A percentile compares a stretch with the other conserved stretches of the same genome.
phyloP scores from a whole-genome alignment of 306 rosid genomes.

The Gillenia trifoliata region DNA sequence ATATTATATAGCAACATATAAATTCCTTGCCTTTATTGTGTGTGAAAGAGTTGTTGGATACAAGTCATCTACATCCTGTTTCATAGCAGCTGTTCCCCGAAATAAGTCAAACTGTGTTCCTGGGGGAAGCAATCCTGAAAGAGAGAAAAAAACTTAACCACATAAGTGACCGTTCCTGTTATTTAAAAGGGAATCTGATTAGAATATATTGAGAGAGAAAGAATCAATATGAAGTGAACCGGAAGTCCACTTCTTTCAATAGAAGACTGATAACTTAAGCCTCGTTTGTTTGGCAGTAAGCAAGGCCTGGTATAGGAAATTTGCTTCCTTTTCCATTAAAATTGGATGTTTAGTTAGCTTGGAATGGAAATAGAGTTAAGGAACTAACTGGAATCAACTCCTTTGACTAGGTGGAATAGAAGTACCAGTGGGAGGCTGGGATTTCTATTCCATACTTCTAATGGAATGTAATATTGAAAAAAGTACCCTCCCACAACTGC shows the following conservation, averaged over 20 bases:
- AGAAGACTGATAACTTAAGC: neutral
- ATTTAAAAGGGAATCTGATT: neutral
- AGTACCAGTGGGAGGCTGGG: neutral
- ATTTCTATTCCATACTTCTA: no score
- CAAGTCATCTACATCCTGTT: conserved; percentile 96
- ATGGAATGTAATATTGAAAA: no score
- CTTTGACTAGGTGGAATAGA: neutral
- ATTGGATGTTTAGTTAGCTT: neutral
- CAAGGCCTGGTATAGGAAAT: neutral
- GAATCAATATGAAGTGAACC: neutral
- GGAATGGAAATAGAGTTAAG: neutral
- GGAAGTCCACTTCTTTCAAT: neutral
- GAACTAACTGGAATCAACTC: neutral
- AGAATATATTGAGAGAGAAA: neutral
- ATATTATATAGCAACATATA: conserved; percentile 1
- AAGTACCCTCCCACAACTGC: neutral
- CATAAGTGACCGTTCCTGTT: neutral
- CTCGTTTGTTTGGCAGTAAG: neutral
- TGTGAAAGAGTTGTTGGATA: conserved; percentile 87
- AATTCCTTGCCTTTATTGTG: conserved; percentile 76
- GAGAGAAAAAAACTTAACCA: conserved; percentile 19
- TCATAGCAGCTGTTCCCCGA: conserved; percentile 99
- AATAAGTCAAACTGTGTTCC: conserved; percentile 98
- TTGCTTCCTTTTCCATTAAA: neutral
- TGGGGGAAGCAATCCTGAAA: conserved; percentile 94